Evolutionary conservation across 1,139 yeast genomes (phyloP).

Genomic region (Taphrina populina): DNA sequence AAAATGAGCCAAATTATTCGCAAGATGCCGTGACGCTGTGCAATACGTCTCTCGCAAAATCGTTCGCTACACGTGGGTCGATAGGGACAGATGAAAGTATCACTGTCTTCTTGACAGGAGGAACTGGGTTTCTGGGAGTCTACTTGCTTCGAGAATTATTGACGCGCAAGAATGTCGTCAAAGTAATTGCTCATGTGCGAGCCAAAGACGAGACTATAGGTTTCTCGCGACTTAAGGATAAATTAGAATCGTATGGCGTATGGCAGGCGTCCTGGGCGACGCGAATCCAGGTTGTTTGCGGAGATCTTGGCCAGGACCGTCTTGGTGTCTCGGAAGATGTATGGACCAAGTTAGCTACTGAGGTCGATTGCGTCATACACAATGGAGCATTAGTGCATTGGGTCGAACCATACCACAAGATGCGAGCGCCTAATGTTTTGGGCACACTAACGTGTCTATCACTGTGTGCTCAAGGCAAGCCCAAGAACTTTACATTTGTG

Average conservation of each 20-base stretch:
- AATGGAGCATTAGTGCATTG: slow-evolving; percentile 98
- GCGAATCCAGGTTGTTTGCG: slow-evolving; percentile 70
- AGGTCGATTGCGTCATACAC: slow-evolving; percentile 81
- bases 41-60: slow-evolving; percentile 49
- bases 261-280: slow-evolving; percentile 68
- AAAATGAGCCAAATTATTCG: slow-evolving; percentile 51
- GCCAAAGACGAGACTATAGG: slow-evolving; percentile 71
- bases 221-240: slow-evolving; percentile 66
- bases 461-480: slow-evolving; percentile 71
- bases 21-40: slow-evolving; percentile 69
- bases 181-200: slow-evolving; percentile 84
- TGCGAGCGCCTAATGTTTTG: slow-evolving; percentile 90
- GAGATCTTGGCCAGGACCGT: slow-evolving; percentile 68
- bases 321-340: slow-evolving; percentile 64
- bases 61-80: slow-evolving; percentile 37
- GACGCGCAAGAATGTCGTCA: slow-evolving; percentile 54
- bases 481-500: slow-evolving; percentile 84
- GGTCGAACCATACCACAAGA: slow-evolving; percentile 90
- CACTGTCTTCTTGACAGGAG: slow-evolving; percentile 87
- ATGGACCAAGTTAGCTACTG: slow-evolving; percentile 60
- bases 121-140: slow-evolving; percentile 94
- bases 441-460: slow-evolving; percentile 82
- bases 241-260: slow-evolving; percentile 81
- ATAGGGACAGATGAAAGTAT: slow-evolving; percentile 49
- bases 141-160: slow-evolving; percentile 76